Evolutionary conservation across 139 green algal genomes (phyloP).

Genomic region (Microglena sp.): DNA sequence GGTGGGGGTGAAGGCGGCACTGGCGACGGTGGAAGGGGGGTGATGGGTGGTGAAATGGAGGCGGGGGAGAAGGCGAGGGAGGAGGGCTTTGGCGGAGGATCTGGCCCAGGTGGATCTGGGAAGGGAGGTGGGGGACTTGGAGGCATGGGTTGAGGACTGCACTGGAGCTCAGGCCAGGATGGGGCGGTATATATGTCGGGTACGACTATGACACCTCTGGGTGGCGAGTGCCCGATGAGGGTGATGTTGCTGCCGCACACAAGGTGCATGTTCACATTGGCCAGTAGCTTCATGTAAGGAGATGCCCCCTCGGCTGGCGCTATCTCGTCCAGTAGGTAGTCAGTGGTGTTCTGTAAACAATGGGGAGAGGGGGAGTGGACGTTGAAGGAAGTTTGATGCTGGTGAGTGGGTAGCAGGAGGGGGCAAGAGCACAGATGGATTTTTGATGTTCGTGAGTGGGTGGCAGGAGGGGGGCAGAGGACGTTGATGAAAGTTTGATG

Average conservation of each 20-base stretch:
- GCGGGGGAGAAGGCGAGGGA: background rate
- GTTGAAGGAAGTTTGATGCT: too few species aligned
- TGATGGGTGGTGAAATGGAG: background rate
- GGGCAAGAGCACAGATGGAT: too few species aligned
- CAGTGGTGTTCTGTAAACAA: background rate
- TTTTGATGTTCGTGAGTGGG: too few species aligned
- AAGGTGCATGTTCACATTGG: background rate
- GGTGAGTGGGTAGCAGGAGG: too few species aligned
- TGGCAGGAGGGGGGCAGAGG: too few species aligned
- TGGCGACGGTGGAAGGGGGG: too few species aligned
- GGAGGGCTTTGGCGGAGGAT: background rate
- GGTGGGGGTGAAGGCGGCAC: background rate
- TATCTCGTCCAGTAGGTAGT: background rate
- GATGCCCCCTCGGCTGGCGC: background rate
- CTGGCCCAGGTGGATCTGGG: too few species aligned
- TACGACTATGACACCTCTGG: constrained; percentile 3
- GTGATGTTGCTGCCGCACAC: constrained; percentile 9
- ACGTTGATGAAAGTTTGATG: too few species aligned
- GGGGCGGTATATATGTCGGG: background rate
- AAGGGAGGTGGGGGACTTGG: background rate
- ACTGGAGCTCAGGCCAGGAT: constrained; percentile 7
- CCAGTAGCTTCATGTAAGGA: background rate
- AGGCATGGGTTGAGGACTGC: background rate
- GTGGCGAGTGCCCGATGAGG: constrained; percentile 6
- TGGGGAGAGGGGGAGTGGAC: too few species aligned